Percentiles rank a stretch among this genome's conserved stretches.
phyloP scores from a whole-genome alignment of 2,329 filamentous ascomycete species.

The Hymenoscyphus fructigenus region DNA sequence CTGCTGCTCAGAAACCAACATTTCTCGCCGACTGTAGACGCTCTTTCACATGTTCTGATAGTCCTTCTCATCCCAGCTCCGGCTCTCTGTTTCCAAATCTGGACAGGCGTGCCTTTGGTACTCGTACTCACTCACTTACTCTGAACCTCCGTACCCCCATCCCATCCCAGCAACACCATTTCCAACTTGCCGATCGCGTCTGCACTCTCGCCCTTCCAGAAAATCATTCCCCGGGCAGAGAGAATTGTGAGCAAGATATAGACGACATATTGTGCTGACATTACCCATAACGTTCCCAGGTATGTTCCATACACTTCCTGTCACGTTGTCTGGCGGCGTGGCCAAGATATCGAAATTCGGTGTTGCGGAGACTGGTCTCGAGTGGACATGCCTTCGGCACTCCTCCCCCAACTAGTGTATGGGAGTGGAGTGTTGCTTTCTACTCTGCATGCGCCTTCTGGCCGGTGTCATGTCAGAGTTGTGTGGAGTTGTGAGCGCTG shows the following conservation, averaged over 20 bases:
- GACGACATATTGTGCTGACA: slow-evolving; percentile 7
- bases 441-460: slow-evolving; percentile 29
- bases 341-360: slow-evolving; percentile 21
- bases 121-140: not conserved
- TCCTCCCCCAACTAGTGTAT: slow-evolving; percentile 23
- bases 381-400: slow-evolving; percentile 17
- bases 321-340: slow-evolving; percentile 11
- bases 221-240: slow-evolving; percentile 11
- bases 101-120: not conserved
- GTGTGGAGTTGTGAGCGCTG: not conserved
- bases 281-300: slow-evolving; percentile 13
- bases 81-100: slow-evolving; percentile 13
- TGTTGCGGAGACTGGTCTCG: slow-evolving; percentile 26
- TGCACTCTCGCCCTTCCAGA: slow-evolving; percentile 40
- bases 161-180: slow-evolving; percentile 35
- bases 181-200: slow-evolving; percentile 53
- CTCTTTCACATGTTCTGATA: slow-evolving; percentile 14
- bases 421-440: slow-evolving; percentile 23
- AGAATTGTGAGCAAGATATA: slow-evolving; percentile 9
- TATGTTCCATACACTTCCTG: slow-evolving; percentile 13
- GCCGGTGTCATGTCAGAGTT: slow-evolving; percentile 23
- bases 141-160: not conserved
- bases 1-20: not conserved
- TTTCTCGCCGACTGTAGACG: not conserved
- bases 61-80: not conserved